A percentile compares a stretch with the other conserved stretches of the same genome.
Evolutionary conservation across 805 yeast species (phyloP).

Genomic region (Kazachstania viticola): DNA sequence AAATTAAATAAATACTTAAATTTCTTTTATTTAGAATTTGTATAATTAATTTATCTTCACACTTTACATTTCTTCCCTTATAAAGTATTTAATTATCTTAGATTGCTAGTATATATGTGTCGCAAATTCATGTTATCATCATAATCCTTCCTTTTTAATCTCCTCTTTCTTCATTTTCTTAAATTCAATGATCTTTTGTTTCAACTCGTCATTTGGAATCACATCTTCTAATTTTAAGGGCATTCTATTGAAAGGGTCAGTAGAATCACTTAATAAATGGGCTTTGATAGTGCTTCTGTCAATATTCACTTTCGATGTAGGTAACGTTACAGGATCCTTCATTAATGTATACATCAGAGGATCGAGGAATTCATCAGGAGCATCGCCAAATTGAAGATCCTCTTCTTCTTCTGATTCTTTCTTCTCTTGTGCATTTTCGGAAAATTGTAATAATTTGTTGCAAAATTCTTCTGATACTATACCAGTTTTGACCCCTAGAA

Average conservation of each 20-base stretch:
- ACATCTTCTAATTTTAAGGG: slow-evolving; percentile 88
- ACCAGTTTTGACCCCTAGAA: slow-evolving; percentile 42
- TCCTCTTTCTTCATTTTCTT: slow-evolving; percentile 32
- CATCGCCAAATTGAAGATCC: slow-evolving; percentile 80
- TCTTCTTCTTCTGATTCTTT: slow-evolving; percentile 62
- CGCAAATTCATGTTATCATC: too few species aligned
- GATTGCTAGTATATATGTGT: too few species aligned
- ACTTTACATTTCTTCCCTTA: slow-evolving; percentile 1
- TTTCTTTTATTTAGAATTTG: neutral
- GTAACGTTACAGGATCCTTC: slow-evolving; percentile 94
- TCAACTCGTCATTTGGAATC: slow-evolving; percentile 61
- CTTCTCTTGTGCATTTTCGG: slow-evolving; percentile 49
- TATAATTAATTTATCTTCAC: slow-evolving; percentile 2
- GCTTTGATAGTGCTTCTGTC: slow-evolving; percentile 89
- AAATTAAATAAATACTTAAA: slow-evolving; percentile 25
- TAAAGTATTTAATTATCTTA: too few species aligned
- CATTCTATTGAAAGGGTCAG: slow-evolving; percentile 93
- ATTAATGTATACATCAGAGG: slow-evolving; percentile 92
- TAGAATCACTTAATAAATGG: slow-evolving; percentile 85
- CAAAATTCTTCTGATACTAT: slow-evolving; percentile 48
- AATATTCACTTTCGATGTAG: slow-evolving; percentile 71
- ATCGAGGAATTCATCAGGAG: slow-evolving; percentile 93
- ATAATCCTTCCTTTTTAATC: too few species aligned
- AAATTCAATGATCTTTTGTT: slow-evolving; percentile 47
- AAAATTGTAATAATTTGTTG: slow-evolving; percentile 41